Base-by-base conservation (phyloP, 2,329 filamentous ascomycete species). In the Plectosphaerella cucumerina region DNA sequence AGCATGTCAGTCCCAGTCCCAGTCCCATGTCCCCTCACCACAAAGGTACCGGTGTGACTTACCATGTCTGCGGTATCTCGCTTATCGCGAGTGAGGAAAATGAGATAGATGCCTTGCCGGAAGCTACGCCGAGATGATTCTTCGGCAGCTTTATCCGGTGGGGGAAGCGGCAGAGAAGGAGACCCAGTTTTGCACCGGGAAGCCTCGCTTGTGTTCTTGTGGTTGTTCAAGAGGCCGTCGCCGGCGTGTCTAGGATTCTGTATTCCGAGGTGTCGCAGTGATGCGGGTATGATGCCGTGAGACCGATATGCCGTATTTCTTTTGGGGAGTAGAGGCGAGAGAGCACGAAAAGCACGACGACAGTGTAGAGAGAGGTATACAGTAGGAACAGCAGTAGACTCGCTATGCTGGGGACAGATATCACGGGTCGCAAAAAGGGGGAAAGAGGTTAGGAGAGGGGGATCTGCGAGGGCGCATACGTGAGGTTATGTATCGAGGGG, bases 401-500 rank as follows among this genome's bases (percentile, higher is more conserved):
- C 62, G 60, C 62, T 55, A 62, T 63, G 58, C 60, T 61, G 60
- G 60, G 56, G 61, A 60, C 59, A 64, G 59, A 62, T 60, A 62
- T 62, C 57, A 64, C 57, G 63, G 59, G 64, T 67, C 65, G 65
- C 71, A 72, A 73, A 73, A 71, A 60, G 65, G 65, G 63, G 65
- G 62, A 67, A 60, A 61, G 54, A 64, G 60, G 58, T 39, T 35
- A 10, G 23, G 20, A 59, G 57, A 59, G 62, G 57, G 61, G 62
- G 62, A 63, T 57, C 58, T 58, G 56, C 53, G 60, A 60, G 71
- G 74, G 74, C 71, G 72, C 67, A 66, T 74, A 71, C 64, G 63
- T 65, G 59, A 62, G 64, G 70, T 77, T 78, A 77, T 76, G 74
- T 77, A 77, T 48, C 35, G 60, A 52, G 57, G 55, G 39, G 39